These are phyloP conservation scores for Pseudonitzschia pungens DNA, from an alignment of 108 stramenopile species.

Conservation along the genomic window DNA sequence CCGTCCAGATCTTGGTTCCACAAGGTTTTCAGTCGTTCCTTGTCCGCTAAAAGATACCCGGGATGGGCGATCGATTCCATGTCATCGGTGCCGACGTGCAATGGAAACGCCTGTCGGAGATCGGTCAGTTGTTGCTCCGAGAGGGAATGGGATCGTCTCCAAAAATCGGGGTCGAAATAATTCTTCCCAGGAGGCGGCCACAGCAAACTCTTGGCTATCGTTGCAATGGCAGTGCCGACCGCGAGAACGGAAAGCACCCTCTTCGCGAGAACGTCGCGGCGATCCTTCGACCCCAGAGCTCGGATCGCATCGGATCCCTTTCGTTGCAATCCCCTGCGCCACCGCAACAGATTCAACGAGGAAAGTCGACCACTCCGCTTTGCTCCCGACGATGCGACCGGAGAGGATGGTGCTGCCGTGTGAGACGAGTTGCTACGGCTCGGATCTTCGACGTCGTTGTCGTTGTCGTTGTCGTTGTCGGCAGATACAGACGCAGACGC, in stretches of 20 bases:
- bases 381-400: background rate
- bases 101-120: constrained; percentile 38
- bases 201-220: background rate
- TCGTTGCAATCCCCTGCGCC: background rate
- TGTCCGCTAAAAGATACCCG: constrained; percentile 26
- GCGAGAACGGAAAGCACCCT: background rate
- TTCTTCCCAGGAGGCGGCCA: background rate
- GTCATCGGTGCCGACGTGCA: constrained; percentile 27
- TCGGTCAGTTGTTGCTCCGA: background rate
- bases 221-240: background rate
- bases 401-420: background rate
- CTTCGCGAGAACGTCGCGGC: background rate
- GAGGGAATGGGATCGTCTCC: background rate
- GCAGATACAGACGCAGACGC: too few relatives aligned
- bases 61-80: constrained; percentile 43
- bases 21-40: background rate
- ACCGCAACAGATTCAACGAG: background rate
- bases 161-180: background rate
- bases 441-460: background rate
- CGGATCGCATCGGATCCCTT: background rate
- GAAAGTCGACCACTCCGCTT: background rate
- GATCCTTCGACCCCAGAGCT: background rate
- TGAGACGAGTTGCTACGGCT: background rate
- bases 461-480: too few relatives aligned
- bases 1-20: background rate